A percentile compares a stretch with the other conserved stretches of the same genome.
These are phyloP conservation scores for Mycena rebaudengoi DNA, from an alignment of 768 basidiomycete species.

Conservation along the genomic window DNA sequence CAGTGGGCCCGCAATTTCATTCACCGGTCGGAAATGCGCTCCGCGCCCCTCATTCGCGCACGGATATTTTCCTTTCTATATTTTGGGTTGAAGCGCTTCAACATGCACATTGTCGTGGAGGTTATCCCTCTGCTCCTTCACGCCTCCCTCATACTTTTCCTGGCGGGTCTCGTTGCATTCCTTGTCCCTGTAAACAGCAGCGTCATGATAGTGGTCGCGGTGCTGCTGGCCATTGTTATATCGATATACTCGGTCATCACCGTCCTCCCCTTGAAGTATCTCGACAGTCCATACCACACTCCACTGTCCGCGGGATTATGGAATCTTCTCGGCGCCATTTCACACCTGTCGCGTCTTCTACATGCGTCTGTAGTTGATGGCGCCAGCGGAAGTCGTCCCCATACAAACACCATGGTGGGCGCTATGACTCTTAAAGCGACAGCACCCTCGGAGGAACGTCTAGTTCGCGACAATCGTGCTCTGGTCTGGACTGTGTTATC, in stretches of 20 bases:
- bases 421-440: too few relatives aligned
- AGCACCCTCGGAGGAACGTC: too few relatives aligned
- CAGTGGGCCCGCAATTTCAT: background rate
- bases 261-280: slow-evolving; percentile 18
- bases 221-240: background rate
- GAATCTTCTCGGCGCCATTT: background rate
- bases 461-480: too few relatives aligned
- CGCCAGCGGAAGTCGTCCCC: background rate
- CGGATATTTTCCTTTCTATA: slow-evolving; percentile 9
- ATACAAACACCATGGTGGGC: too few relatives aligned
- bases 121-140: slow-evolving; percentile 27
- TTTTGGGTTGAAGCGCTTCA: slow-evolving; percentile 5
- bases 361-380: background rate
- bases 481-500: too few relatives aligned
- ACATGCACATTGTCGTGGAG: slow-evolving; percentile 1
- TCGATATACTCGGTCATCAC: slow-evolving; percentile 10
- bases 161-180: slow-evolving; percentile 22
- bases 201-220: background rate
- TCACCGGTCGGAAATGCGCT: background rate
- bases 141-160: slow-evolving; percentile 20
- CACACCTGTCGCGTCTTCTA: background rate
- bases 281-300: slow-evolving; percentile 24
- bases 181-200: background rate
- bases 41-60: background rate
- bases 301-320: slow-evolving; percentile 7